Conservation (phyloP, 306 rosid genomes). For the Citrullus colocynthis region DNA sequence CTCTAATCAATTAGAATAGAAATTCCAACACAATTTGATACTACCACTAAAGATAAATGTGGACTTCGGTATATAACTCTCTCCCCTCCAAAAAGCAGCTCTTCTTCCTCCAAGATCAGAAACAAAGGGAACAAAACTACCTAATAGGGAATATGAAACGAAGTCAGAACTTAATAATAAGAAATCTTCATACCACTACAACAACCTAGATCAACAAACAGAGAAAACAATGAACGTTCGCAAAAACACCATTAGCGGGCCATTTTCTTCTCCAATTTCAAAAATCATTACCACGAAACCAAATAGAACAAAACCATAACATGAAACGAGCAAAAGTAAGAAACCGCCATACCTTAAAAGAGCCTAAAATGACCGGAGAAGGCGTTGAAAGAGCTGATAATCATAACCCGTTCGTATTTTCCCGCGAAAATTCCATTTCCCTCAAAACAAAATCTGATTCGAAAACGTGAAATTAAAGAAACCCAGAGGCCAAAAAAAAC, state of each 20-base stretch:
- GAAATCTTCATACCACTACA: neutral
- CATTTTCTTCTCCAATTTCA: neutral
- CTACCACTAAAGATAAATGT: conserved; percentile 12
- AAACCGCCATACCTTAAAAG: conserved; percentile 26
- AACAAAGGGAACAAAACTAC: conserved; percentile 27
- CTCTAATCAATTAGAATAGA: conserved; percentile 17
- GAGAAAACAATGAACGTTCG: neutral
- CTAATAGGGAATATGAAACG: neutral
- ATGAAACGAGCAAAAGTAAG: neutral
- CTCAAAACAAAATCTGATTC: neutral
- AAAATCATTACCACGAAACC: neutral
- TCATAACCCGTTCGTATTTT: neutral
- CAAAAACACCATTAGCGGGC: neutral
- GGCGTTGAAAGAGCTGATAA: conserved; percentile 23
- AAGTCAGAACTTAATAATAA: conserved; percentile 4
- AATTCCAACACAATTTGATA: conserved; percentile 8
- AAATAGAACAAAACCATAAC: neutral
- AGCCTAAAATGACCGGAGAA: conserved; percentile 16
- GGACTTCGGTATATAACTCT: conserved; percentile 10
- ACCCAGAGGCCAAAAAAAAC: neutral
- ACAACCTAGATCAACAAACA: conserved; percentile 1
- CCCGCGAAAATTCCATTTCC: conserved; percentile 2
- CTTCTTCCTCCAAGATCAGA: conserved; percentile 23
- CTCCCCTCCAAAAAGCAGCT: conserved; percentile 25
- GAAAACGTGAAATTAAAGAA: neutral